Conservation (phyloP, 768 basidiomycete species). For the Phaffia australis region DNA sequence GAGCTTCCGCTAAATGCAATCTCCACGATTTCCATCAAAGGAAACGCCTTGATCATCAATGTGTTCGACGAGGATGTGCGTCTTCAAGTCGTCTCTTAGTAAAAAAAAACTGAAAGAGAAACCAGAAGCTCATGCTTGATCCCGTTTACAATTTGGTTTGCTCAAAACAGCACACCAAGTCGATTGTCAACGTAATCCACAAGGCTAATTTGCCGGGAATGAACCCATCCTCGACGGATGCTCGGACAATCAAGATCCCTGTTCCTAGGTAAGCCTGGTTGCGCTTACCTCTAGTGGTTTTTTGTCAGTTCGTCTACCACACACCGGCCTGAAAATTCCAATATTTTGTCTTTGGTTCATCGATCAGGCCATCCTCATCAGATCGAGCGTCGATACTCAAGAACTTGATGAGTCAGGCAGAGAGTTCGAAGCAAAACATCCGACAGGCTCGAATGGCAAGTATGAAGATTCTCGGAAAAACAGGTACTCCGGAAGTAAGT, state of each 20-base stretch:
- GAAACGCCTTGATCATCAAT: constrained; percentile 34
- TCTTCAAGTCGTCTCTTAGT: neutral
- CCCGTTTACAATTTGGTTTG: neutral
- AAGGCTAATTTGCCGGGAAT: constrained; percentile 38
- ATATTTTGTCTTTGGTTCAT: neutral
- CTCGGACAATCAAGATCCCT: constrained; percentile 34
- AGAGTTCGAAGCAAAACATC: constrained; percentile 36
- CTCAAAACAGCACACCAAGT: constrained; percentile 31
- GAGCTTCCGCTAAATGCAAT: constrained; percentile 32
- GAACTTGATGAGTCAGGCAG: constrained; percentile 28
- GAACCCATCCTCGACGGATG: constrained; percentile 33
- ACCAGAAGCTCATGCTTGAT: neutral
- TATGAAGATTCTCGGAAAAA: constrained; percentile 31
- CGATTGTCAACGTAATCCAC: constrained; percentile 36
- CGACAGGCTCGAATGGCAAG: constrained; percentile 35
- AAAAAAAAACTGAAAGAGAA: neutral
- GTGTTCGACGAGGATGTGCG: constrained; percentile 37
- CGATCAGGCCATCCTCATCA: neutral
- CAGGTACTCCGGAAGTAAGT: constrained; percentile 29
- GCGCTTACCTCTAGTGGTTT: neutral
- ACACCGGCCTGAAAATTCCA: neutral
- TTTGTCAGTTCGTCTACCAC: neutral
- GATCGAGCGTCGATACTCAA: constrained; percentile 28
- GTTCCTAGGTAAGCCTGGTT: constrained; percentile 30
- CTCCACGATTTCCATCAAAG: constrained; percentile 34